These are phyloP conservation scores for Magnusiomyces fungicola DNA, from an alignment of 1,139 yeast genomes.

Conservation along the genomic window DNA sequence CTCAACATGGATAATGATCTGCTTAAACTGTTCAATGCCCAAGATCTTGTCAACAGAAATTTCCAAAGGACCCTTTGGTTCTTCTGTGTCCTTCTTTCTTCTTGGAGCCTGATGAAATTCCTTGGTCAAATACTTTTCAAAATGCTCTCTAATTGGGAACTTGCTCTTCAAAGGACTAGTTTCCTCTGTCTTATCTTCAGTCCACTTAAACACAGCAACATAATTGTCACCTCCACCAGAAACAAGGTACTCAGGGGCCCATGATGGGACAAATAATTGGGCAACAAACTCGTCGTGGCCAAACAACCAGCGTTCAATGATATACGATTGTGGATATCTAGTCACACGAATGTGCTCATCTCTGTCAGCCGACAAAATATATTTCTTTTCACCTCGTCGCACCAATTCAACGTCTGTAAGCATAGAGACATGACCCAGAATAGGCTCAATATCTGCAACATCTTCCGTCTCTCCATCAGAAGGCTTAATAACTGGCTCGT, in stretches of 20 bases:
- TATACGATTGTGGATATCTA: constrained; percentile 67
- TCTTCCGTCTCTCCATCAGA: constrained; percentile 30
- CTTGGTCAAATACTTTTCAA: constrained; percentile 17
- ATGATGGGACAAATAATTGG: constrained; percentile 46
- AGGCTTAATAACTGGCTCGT: constrained; percentile 18
- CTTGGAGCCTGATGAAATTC: constrained; percentile 19
- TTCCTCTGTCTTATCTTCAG: constrained; percentile 16
- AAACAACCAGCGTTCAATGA: constrained; percentile 75
- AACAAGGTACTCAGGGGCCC: constrained; percentile 45
- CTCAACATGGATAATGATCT: constrained; percentile 21
- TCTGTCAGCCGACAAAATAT: constrained; percentile 75
- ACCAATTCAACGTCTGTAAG: constrained; percentile 61
- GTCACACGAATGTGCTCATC: constrained; percentile 95
- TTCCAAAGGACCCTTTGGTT: constrained; percentile 40
- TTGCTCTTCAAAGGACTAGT: constrained; percentile 41
- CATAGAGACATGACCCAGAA: constrained; percentile 96
- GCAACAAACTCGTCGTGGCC: constrained; percentile 85
- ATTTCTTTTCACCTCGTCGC: constrained; percentile 32
- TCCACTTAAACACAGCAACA: constrained; percentile 77
- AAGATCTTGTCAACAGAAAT: constrained; percentile 66
- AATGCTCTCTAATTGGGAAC: constrained; percentile 41
- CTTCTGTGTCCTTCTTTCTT: constrained; percentile 33
- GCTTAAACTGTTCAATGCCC: constrained; percentile 34
- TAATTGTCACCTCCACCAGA: constrained; percentile 90
- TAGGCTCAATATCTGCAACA: constrained; percentile 49